Percentiles rank a stretch among this genome's conserved stretches.
These are phyloP conservation scores for Mortierella sp. DNA, from an alignment of 371 early-diverging fungal genomes.

Conservation along the genomic window DNA sequence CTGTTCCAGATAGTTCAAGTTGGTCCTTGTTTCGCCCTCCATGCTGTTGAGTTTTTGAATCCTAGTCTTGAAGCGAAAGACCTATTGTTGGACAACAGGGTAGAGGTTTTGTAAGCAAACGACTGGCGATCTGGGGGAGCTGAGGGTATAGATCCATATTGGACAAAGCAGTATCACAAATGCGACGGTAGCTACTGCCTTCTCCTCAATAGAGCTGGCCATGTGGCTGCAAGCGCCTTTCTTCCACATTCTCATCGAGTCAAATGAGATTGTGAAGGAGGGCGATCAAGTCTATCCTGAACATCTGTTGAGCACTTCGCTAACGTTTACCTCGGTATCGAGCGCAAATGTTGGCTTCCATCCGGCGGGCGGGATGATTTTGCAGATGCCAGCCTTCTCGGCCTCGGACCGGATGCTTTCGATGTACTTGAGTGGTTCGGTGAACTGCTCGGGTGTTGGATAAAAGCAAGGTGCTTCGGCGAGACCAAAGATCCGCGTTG, in stretches of 20 bases:
- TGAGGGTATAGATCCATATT: background rate
- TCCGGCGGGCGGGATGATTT: slow-evolving; percentile 91
- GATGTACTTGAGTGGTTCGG: slow-evolving; percentile 88
- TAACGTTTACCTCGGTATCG: slow-evolving; percentile 81
- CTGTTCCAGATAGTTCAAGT: slow-evolving; percentile 91
- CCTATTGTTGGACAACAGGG: slow-evolving; percentile 59
- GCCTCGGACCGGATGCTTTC: slow-evolving; percentile 86
- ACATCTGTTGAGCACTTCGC: background rate
- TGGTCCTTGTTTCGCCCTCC: slow-evolving; percentile 90
- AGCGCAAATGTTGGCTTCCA: slow-evolving; percentile 89
- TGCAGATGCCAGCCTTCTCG: slow-evolving; percentile 90
- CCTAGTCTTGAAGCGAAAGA: slow-evolving; percentile 91
- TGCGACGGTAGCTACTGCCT: background rate
- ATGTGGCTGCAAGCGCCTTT: no score
- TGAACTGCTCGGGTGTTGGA: slow-evolving; percentile 89
- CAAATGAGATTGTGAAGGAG: background rate
- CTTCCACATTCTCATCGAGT: background rate
- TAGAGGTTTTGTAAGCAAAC: background rate
- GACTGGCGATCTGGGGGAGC: background rate
- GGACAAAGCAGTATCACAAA: background rate
- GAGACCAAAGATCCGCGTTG: slow-evolving; percentile 73
- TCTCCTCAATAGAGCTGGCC: background rate
- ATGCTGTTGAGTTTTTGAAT: slow-evolving; percentile 92
- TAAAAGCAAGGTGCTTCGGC: slow-evolving; percentile 84
- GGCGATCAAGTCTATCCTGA: background rate